These are phyloP conservation scores for Trematosphaeria pertusa DNA, from an alignment of 2,329 filamentous ascomycete species.

Conservation along the genomic window DNA sequence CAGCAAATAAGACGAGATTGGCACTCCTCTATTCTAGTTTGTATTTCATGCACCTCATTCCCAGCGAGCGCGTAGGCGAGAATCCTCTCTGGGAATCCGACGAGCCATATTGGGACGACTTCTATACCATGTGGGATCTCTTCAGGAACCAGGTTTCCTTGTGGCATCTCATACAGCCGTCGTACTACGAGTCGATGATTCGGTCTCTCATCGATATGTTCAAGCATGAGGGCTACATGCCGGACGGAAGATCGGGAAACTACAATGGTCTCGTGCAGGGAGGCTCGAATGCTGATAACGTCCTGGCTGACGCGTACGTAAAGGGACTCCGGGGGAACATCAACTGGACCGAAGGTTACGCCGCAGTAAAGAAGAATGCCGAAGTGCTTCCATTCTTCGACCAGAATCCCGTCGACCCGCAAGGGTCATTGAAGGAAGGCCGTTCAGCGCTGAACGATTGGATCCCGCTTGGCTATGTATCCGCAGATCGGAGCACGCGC, in stretches of 20 bases:
- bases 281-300: slow-evolving; percentile 46
- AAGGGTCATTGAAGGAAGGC: slow-evolving; percentile 51
- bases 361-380: slow-evolving; percentile 75
- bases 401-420: slow-evolving; percentile 41
- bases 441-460: slow-evolving; percentile 53
- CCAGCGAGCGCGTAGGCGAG: slow-evolving; percentile 59
- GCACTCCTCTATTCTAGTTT: slow-evolving; percentile 43
- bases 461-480: slow-evolving; percentile 52
- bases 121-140: slow-evolving; percentile 77
- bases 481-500: slow-evolving; percentile 46
- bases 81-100: slow-evolving; percentile 71
- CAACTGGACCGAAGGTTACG: slow-evolving; percentile 75
- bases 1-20: slow-evolving; percentile 40
- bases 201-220: slow-evolving; percentile 70
- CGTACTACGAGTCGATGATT: slow-evolving; percentile 70
- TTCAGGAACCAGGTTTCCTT: slow-evolving; percentile 61
- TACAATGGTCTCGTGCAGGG: slow-evolving; percentile 63
- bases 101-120: slow-evolving; percentile 73
- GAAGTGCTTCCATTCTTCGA: slow-evolving; percentile 58
- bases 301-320: slow-evolving; percentile 71
- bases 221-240: slow-evolving; percentile 69
- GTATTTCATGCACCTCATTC: slow-evolving; percentile 48
- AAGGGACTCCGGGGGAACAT: slow-evolving; percentile 68
- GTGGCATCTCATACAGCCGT: slow-evolving; percentile 69
- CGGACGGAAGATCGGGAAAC: slow-evolving; percentile 66